Evolutionary conservation across 129 eudicot genomes (phyloP), one percentile per base, ranked within the genome.

Genomic region (Flaveria robusta): DNA sequence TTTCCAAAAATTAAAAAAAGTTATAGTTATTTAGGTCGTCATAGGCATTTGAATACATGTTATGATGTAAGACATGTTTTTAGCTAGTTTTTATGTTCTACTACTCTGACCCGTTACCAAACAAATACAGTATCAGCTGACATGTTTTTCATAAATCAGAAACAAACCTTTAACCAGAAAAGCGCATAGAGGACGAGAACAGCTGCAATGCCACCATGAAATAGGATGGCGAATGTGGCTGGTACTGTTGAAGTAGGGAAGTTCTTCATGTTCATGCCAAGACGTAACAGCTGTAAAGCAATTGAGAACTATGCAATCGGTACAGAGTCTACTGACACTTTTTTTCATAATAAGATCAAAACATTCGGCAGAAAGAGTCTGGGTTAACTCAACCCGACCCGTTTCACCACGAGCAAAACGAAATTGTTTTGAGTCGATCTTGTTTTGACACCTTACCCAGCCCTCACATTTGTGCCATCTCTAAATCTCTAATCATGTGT

Each of bases 81-180:
- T 62, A 24, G 31, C 34, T 1, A 58, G 65, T 54, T 23, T 23
- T 2, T 58, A 22, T n/a, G 10, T 23, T 58, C 15, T 58, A 9
- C 60, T 16, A 1, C 34, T 20, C 14, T 58, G 65, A 19, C 64
- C 15, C 5, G 5, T 23, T 56, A 20, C 64, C 64, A 8, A 23
- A 20, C 62, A 56, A 19, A 56, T 22, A 56, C 14, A 20, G 15
- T 10, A 24, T 10, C 15, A 58, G 15, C 6, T 58, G 15, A 23
- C 65, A 34, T 3, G 18, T 24, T 58, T 58, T 24, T 23, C 23
- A 58, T 58, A 7, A 23, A 56, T 7, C 26, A 68, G 16, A 59
- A 54, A 66, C 86, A 43, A 23, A 93, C 98, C 98, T 90, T 93
- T 67, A 90, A 71, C 98, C 98, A 93, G 91, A 93, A 93, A 26